Conservation (phyloP, 768 basidiomycete genomes). For the Hypholoma fasciculare region DNA sequence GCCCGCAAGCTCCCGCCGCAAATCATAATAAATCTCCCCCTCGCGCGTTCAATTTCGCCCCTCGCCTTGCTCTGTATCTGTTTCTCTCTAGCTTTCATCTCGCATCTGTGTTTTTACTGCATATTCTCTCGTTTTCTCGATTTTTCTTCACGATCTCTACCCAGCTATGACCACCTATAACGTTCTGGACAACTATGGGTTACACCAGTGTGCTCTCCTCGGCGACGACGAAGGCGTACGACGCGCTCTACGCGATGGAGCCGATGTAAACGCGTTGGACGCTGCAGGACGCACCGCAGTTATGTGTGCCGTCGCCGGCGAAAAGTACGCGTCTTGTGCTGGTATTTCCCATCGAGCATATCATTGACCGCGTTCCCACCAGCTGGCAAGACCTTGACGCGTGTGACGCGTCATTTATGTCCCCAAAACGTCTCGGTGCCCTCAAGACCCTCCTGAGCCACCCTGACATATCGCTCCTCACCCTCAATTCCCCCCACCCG, state of each 20-base stretch:
- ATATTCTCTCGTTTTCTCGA: background rate
- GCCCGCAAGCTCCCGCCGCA: conserved; percentile 2
- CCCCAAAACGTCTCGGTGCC: conserved; percentile 52
- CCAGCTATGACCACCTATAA: conserved; percentile 18
- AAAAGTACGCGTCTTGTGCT: conserved; percentile 48
- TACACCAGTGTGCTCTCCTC: conserved; percentile 56
- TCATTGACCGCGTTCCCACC: conserved; percentile 9
- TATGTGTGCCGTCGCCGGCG: conserved; percentile 71
- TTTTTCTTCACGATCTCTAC: conserved; percentile 8
- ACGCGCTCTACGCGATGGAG: conserved; percentile 55
- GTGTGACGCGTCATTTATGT: conserved; percentile 69
- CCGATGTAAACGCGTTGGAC: conserved; percentile 70
- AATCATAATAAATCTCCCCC: no score
- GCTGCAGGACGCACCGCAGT: conserved; percentile 59
- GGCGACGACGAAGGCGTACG: conserved; percentile 57
- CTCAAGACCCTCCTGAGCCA: conserved; percentile 57
- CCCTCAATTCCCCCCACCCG: conserved; percentile 72
- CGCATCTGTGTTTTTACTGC: no score
- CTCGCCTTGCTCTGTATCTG: background rate
- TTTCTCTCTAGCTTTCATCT: background rate
- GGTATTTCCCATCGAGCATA: background rate
- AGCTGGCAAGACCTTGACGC: conserved; percentile 74
- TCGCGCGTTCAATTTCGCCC: background rate
- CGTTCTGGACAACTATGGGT: conserved; percentile 36
- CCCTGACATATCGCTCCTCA: conserved; percentile 61